Base-by-base conservation (phyloP, 352 stramenopile genomes). In the Globisporangium paroecandrum region DNA sequence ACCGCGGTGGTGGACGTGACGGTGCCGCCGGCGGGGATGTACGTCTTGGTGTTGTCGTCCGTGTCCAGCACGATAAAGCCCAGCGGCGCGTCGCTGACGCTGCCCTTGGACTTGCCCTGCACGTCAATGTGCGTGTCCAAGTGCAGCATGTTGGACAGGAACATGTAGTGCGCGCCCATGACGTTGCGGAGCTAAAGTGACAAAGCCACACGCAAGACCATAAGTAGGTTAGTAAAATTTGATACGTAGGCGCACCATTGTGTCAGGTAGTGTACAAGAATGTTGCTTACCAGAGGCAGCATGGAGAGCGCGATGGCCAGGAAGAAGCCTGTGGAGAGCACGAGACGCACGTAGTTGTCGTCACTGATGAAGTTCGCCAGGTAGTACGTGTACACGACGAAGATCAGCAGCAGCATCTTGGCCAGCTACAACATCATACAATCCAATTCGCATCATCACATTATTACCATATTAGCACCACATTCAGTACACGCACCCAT, bases 331-430 rank as follows among this genome's bases (percentile, higher is more conserved):
- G 80, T 79, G 6, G 83, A 89, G 69, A 85, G 80, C 10, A 90
- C 68, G 49, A 89, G 71, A 7, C 77, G 72, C 25, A 90, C 62
- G 49, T 76, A 73, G 38, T 67, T 85, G 32, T 87, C 80, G 12
- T 89, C 75, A 41, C 77, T 74, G 62, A 92, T 82, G 32, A 75
- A 68, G 47, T 79, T 72, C 24, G 72, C 70, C n/a, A 92, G 34
- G 55, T 87, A 92, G 70, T 89, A 89, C 32, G 79, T 90, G 78
- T 92, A 92, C 12, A 92, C 71, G n/a, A 90, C 68, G 7, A 92
- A 73, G 43, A 89, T 75, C 3, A 92, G 80, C 66, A 90, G 60
- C 57, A 92, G 59, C 64, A 89, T 79, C 65, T 92, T 92, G 62
- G 78, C 82, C 47, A 92, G 64, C 77, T 83, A 36, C 27, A 46